phyloP scores from a whole-genome alignment of 768 basidiomycete genomes.

The Rhodotorula toruloides region DNA sequence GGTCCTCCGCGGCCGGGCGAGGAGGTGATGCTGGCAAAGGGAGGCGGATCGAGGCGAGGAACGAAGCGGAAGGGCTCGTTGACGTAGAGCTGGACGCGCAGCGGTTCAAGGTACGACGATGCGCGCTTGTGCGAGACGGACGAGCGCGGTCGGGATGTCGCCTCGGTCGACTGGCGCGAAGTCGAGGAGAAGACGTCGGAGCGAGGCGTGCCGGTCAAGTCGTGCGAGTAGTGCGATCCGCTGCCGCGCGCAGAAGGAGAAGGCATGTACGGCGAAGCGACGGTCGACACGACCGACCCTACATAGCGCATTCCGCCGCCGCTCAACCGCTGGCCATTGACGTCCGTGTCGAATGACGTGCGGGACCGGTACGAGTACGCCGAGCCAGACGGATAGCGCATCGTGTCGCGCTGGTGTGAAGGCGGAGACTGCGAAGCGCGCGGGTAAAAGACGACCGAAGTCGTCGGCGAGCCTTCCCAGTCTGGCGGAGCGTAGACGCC shows the following conservation, averaged over 20 bases:
- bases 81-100: constrained; percentile 22
- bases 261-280: constrained; percentile 10
- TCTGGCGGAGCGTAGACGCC: constrained; percentile 8
- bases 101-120: constrained; percentile 20
- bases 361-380: constrained; percentile 6
- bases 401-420: constrained; percentile 11
- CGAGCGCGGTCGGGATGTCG: not conserved
- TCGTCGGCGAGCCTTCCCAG: constrained; percentile 4
- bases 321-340: not conserved
- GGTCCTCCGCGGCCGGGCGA: constrained; percentile 36
- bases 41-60: constrained; percentile 30
- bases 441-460: constrained; percentile 21
- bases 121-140: constrained; percentile 11
- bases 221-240: constrained; percentile 7
- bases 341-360: constrained; percentile 4
- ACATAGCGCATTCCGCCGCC: constrained; percentile 24
- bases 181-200: constrained; percentile 3
- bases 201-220: constrained; percentile 17
- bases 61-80: constrained; percentile 39
- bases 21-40: constrained; percentile 30
- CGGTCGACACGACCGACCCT: constrained; percentile 16
- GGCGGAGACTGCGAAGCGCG: not conserved
- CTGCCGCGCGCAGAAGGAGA: not conserved
- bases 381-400: constrained; percentile 14
- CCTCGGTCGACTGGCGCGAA: not conserved